Evolutionary conservation across 495 filamentous ascomycete species (phyloP).

Genomic region (Xeromyces bisporus): DNA sequence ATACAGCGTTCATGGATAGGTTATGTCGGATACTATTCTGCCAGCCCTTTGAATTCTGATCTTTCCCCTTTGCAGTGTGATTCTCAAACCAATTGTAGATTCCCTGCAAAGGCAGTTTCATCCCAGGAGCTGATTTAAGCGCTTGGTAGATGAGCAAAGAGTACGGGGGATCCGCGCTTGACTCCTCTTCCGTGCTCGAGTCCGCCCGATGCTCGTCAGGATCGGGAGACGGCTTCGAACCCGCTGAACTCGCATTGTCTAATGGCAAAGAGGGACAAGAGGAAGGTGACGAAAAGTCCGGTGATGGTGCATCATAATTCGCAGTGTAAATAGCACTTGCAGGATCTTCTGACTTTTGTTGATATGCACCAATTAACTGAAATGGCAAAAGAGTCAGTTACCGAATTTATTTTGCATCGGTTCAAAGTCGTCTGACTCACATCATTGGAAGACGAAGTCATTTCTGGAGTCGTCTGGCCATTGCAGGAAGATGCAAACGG

Average conservation of each 20-base stretch:
- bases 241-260: constrained; percentile 5
- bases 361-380: neutral
- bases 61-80: constrained; percentile 59
- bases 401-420: too few species aligned
- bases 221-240: constrained; percentile 2
- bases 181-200: constrained; percentile 14
- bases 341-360: neutral
- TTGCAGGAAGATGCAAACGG: neutral
- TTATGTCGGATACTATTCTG: constrained; percentile 97
- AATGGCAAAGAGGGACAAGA: constrained; percentile 9
- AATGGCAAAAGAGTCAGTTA: too few species aligned
- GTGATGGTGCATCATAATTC: constrained; percentile 3
- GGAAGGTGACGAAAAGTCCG: constrained; percentile 11
- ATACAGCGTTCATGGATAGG: constrained; percentile 87
- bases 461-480: neutral
- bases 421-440: too few species aligned
- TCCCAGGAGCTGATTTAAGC: constrained; percentile 42
- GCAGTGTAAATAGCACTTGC: neutral
- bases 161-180: constrained; percentile 47
- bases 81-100: constrained; percentile 83
- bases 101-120: constrained; percentile 62
- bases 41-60: constrained; percentile 60
- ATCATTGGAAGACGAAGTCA: neutral
- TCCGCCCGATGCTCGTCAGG: constrained; percentile 7
- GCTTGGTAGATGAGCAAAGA: constrained; percentile 67